These are phyloP conservation scores for Onygenales sp. DNA, from an alignment of 2,329 filamentous ascomycete species.

Conservation along the genomic window DNA sequence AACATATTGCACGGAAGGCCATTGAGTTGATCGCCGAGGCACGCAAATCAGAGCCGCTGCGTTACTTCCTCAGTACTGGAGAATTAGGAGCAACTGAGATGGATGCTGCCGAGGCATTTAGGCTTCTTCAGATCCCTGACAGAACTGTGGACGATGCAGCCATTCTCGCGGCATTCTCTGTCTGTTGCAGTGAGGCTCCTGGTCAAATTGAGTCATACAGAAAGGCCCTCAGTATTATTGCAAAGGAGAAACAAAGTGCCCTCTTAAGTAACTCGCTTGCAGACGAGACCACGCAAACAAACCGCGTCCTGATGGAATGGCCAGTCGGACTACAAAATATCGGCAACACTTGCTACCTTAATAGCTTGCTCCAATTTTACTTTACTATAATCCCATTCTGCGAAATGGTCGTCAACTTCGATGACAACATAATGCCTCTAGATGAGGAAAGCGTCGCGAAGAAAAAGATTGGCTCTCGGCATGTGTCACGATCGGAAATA, in stretches of 20 bases:
- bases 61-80: slow-evolving; percentile 44
- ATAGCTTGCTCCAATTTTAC: slow-evolving; percentile 91
- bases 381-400: slow-evolving; percentile 79
- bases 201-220: slow-evolving; percentile 36
- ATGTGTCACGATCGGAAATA: slow-evolving; percentile 50
- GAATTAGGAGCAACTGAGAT: slow-evolving; percentile 42
- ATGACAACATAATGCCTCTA: slow-evolving; percentile 59
- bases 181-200: slow-evolving; percentile 37
- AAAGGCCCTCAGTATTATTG: slow-evolving; percentile 40
- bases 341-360: slow-evolving; percentile 95
- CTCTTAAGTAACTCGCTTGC: slow-evolving; percentile 25
- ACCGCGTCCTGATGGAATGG: slow-evolving; percentile 41
- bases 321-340: slow-evolving; percentile 88
- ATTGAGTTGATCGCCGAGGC: slow-evolving; percentile 49
- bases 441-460: slow-evolving; percentile 52
- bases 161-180: slow-evolving; percentile 40
- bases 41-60: slow-evolving; percentile 46
- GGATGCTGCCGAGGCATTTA: slow-evolving; percentile 46
- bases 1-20: slow-evolving; percentile 45
- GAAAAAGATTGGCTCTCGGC: slow-evolving; percentile 67
- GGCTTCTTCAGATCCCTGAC: slow-evolving; percentile 43
- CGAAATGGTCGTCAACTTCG: slow-evolving; percentile 68
- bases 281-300: slow-evolving; percentile 20
- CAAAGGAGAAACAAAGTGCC: slow-evolving; percentile 31
- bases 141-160: slow-evolving; percentile 43